Base-by-base conservation (phyloP, 2,329 filamentous ascomycete species). In the Aspergillus novoparasiticus region DNA sequence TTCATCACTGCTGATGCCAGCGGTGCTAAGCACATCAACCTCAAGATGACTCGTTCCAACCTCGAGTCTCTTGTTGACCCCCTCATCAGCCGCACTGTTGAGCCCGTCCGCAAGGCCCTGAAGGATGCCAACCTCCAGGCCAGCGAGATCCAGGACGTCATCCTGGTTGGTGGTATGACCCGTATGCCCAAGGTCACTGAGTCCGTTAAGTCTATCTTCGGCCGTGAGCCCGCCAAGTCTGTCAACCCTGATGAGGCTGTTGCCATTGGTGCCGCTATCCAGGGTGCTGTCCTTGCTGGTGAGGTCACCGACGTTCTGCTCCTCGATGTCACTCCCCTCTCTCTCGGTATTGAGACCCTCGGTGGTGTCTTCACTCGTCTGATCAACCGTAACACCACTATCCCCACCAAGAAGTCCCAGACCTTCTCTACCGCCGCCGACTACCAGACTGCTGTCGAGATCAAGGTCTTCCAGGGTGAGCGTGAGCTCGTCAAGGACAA, bases 381-480 rank as follows among this genome's bases (percentile, higher is more conserved):
- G 81, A 98, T 98, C 86, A 97, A 96, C 90, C 92, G 94, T 75
- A 98, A 98, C 88, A 98, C 94, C 77, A 97, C 94, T 70, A 98
- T 98, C 78, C 94, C 94, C 62, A 98, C 94, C 84, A 97, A 97
- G 90, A 98, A 98, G 86, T 97, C 94, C 14, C 93, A 97, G 85
- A 89, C 94, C 78, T 98, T 98, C 89, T 97, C 94, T 61, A 98
- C 94, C 58, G 94, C 94, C 60, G 94, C 94, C 71, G 94, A 98
- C 81, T 97, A 96, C 91, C 94, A 98, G 87, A 96, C 92, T 68
- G 94, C 94, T 72, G 94, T 98, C 77, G 94, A 97, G 86, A 98
- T 98, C 87, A 97, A 98, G 91, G 94, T 98, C 69, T 98, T 89
- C 91, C 94, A 98, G 89, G 94, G 94, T 86, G 94, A 98, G 88